Percentiles rank a stretch among this genome's conserved stretches.
Conservation (phyloP, 164 flowering plant species). For the Nymphaea thermarum region DNA sequence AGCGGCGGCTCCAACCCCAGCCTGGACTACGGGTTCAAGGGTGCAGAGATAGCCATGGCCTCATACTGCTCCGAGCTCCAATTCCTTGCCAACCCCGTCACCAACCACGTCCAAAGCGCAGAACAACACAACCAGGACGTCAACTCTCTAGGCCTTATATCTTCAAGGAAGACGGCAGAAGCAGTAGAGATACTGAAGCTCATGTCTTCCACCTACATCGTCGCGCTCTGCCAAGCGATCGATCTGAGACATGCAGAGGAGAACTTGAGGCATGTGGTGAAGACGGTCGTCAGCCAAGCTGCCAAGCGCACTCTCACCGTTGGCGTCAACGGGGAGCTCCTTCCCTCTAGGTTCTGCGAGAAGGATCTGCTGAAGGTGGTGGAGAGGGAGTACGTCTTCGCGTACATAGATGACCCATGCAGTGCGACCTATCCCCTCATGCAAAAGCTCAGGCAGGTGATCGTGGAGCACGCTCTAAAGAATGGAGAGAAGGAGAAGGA, state of each 20-base stretch:
- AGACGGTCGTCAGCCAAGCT: constrained; percentile 40
- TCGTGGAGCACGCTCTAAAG: constrained; percentile 40
- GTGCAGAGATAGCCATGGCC: constrained; percentile 56
- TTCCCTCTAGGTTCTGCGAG: constrained; percentile 47
- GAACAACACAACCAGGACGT: constrained; percentile 69
- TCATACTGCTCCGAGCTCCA: constrained; percentile 57
- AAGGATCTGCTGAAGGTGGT: constrained; percentile 47
- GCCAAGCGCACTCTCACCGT: constrained; percentile 34
- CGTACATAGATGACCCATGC: constrained; percentile 55
- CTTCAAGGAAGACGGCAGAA: constrained; percentile 47
- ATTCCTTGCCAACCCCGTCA: constrained; percentile 53
- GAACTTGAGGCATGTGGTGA: constrained; percentile 35
- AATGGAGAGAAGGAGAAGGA: constrained; percentile 28
- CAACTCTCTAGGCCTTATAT: constrained; percentile 52
- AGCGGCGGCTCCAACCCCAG: constrained; percentile 59
- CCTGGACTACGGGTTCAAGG: constrained; percentile 56
- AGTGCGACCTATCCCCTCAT: constrained; percentile 33
- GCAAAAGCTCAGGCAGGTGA: constrained; percentile 47
- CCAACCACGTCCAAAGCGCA: constrained; percentile 59
- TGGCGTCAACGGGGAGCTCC: constrained; percentile 47
- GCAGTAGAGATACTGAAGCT: constrained; percentile 48
- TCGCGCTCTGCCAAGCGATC: constrained; percentile 49
- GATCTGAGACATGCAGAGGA: constrained; percentile 60
- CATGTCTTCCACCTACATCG: constrained; percentile 44
- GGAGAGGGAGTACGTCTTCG: constrained; percentile 32